Conservation (phyloP, 495 filamentous ascomycete species). For the Terfezia boudieri region DNA sequence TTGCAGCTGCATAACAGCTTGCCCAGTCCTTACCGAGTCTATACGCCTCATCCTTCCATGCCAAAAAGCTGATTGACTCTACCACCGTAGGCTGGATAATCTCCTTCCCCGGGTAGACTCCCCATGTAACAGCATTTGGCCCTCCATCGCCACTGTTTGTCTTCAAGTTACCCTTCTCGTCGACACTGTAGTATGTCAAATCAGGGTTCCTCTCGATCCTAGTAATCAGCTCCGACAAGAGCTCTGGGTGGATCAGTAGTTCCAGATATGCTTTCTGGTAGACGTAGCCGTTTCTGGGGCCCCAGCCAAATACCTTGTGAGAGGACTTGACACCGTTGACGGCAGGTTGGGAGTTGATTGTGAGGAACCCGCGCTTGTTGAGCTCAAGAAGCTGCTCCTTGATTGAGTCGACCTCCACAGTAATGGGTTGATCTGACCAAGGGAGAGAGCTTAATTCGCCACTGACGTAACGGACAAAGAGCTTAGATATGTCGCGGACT, state of each 20-base stretch:
- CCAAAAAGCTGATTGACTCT: constrained; percentile 89
- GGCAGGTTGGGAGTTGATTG: constrained; percentile 94
- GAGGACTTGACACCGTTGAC: constrained; percentile 81
- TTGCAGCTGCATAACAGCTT: constrained; percentile 57
- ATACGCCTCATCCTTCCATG: constrained; percentile 98
- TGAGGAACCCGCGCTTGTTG: constrained; percentile 70
- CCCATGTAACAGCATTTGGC: constrained; percentile 96
- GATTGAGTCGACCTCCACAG: constrained; percentile 56
- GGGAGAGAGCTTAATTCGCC: constrained; percentile 64
- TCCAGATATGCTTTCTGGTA: constrained; percentile 98
- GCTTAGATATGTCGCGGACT: constrained; percentile 51
- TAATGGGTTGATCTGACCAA: constrained; percentile 83
- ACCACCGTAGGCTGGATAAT: constrained; percentile 99
- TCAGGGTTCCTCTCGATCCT: constrained; percentile 60
- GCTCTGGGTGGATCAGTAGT: constrained; percentile 55
- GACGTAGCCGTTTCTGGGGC: constrained; percentile 81
- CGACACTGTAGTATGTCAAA: constrained; percentile 82
- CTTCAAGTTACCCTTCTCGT: constrained; percentile 51
- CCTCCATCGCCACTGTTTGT: constrained; percentile 63
- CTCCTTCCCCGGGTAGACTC: constrained; percentile 95
- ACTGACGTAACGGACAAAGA: constrained; percentile 66
- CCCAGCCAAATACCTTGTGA: constrained; percentile 79
- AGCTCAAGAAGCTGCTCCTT: constrained; percentile 52
- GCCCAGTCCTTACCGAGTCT: constrained; percentile 84
- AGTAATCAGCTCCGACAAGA: constrained; percentile 55